Conservation (phyloP, 495 filamentous ascomycete genomes). For the Neurospora sp. region DNA sequence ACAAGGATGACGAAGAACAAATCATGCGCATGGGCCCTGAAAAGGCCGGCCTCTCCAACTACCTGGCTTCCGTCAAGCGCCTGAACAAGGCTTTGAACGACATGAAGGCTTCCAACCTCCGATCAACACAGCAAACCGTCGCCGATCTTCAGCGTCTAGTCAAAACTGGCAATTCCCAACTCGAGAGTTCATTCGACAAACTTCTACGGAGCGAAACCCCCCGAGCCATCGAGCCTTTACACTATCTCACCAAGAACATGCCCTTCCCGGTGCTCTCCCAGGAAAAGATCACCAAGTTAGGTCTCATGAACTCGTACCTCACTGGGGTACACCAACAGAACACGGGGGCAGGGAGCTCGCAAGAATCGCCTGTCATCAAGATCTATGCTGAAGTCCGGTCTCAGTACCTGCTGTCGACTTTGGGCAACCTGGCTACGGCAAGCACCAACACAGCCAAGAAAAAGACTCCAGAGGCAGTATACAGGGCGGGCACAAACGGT, state of each 20-base stretch:
- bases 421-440: conserved; percentile 78
- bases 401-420: conserved; percentile 66
- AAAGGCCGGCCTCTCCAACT: conserved; percentile 70
- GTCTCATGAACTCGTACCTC: conserved; percentile 42
- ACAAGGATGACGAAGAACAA: conserved; percentile 77
- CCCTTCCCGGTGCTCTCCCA: conserved; percentile 37
- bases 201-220: conserved; percentile 59
- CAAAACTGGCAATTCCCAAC: conserved; percentile 62
- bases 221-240: conserved; percentile 72
- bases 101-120: conserved; percentile 76
- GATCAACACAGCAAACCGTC: conserved; percentile 84
- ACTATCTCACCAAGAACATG: conserved; percentile 83
- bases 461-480: conserved; percentile 66
- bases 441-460: conserved; percentile 82
- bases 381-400: conserved; percentile 80
- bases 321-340: conserved; percentile 20
- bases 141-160: conserved; percentile 67
- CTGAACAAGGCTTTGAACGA: conserved; percentile 70
- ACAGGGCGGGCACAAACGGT: conserved; percentile 84
- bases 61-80: conserved; percentile 80
- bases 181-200: conserved; percentile 74
- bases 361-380: conserved; percentile 54
- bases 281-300: conserved; percentile 39
- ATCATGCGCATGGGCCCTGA: conserved; percentile 80
- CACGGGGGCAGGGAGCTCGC: conserved; percentile 33